These are phyloP conservation scores for Aspergillus coremiiformis DNA, from an alignment of 495 filamentous ascomycete species.

Conservation along the genomic window DNA sequence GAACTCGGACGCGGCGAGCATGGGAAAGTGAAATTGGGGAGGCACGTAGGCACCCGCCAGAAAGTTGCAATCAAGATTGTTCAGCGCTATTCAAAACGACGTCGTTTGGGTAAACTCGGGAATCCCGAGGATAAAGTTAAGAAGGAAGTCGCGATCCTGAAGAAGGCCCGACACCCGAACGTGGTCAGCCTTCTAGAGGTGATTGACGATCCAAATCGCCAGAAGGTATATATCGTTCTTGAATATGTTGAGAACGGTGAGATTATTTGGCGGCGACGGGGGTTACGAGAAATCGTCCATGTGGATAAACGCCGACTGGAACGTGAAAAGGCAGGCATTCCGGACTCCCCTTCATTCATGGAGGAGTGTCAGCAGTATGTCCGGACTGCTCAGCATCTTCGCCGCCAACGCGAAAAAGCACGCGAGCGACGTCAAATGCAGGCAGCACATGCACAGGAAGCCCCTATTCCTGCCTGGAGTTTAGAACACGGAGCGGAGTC, in stretches of 20 bases:
- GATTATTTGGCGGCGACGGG: constrained; percentile 85
- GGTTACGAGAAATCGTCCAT: constrained; percentile 65
- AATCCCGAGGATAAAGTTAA: constrained; percentile 89
- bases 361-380: constrained; percentile 59
- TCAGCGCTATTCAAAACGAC: constrained; percentile 84
- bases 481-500: constrained; percentile 70
- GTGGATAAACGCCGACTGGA: constrained; percentile 76
- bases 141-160: constrained; percentile 93
- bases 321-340: constrained; percentile 56
- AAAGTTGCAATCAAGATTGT: constrained; percentile 98
- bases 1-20: constrained; percentile 94
- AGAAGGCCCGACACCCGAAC: constrained; percentile 93
- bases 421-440: constrained; percentile 47
- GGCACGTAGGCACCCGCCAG: constrained; percentile 67
- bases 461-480: constrained; percentile 58
- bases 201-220: constrained; percentile 89
- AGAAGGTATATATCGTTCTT: constrained; percentile 96
- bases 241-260: constrained; percentile 93
- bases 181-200: constrained; percentile 93
- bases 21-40: constrained; percentile 92
- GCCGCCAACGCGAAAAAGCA: constrained; percentile 50
- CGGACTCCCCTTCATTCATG: constrained; percentile 41
- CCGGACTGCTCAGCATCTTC: constrained; percentile 47
- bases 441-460: constrained; percentile 34
- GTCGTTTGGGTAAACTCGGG: constrained; percentile 71